phyloP scores from a whole-genome alignment of 2,329 filamentous ascomycete genomes.

The Alternaria panax region DNA sequence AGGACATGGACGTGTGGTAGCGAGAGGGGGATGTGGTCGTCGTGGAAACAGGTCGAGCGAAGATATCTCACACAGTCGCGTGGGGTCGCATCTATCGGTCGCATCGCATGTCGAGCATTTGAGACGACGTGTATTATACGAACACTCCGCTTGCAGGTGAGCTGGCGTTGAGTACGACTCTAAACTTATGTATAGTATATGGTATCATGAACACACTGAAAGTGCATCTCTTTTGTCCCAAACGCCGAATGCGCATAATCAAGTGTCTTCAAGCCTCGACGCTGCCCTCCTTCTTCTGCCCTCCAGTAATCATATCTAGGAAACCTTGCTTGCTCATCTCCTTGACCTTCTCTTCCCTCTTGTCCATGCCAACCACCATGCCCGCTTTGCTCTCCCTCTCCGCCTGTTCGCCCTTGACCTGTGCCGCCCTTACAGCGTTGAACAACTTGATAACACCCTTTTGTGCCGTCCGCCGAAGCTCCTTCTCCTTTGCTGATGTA shows the following conservation, averaged over 20 bases:
- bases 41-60: too few relatives aligned
- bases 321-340: slow-evolving; percentile 99
- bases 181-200: slow-evolving; percentile 20
- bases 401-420: slow-evolving; percentile 85
- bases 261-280: slow-evolving; percentile 15
- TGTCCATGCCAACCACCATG: slow-evolving; percentile 78
- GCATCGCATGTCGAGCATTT: slow-evolving; percentile 1
- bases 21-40: background rate
- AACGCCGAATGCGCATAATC: background rate
- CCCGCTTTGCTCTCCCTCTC: slow-evolving; percentile 72
- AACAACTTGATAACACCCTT: slow-evolving; percentile 95
- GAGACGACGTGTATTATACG: slow-evolving; percentile 20
- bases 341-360: slow-evolving; percentile 85
- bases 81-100: background rate
- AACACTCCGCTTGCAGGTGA: slow-evolving; percentile 24
- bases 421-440: slow-evolving; percentile 90
- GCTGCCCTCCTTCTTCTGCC: slow-evolving; percentile 53
- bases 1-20: background rate
- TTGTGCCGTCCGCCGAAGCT: slow-evolving; percentile 85
- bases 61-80: background rate
- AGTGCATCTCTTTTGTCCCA: slow-evolving; percentile 3
- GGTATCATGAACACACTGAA: slow-evolving; percentile 19
- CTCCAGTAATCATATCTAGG: slow-evolving; percentile 80
- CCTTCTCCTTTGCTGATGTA: slow-evolving; percentile 75
- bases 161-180: slow-evolving; percentile 13